Evolutionary conservation across 2,329 filamentous ascomycete genomes (phyloP).

Genomic region (Sporothrix variecibatus): DNA sequence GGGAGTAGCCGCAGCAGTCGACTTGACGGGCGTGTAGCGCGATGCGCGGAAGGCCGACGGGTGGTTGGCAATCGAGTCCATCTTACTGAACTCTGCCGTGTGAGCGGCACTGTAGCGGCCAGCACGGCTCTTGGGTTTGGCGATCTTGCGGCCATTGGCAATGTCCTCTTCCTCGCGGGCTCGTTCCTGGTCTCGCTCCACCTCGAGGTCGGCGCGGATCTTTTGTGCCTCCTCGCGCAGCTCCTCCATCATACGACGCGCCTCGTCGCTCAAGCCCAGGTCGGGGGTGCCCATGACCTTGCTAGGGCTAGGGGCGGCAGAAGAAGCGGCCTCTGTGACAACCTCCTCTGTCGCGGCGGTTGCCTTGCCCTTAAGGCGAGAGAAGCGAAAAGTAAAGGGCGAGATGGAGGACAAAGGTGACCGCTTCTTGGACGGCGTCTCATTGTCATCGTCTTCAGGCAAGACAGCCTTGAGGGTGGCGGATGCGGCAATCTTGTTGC

Average conservation of each 20-base stretch:
- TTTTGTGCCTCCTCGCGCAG: slow-evolving; percentile 70
- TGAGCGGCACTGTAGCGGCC: slow-evolving; percentile 83
- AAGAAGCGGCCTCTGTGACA: neutral
- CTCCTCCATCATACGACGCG: slow-evolving; percentile 63
- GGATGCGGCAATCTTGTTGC: slow-evolving; percentile 43
- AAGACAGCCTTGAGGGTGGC: slow-evolving; percentile 35
- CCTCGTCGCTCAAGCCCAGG: slow-evolving; percentile 61
- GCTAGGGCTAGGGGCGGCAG: neutral
- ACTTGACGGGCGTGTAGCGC: slow-evolving; percentile 53
- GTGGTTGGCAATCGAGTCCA: slow-evolving; percentile 92
- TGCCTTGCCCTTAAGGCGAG: slow-evolving; percentile 41
- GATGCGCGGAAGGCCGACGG: slow-evolving; percentile 73
- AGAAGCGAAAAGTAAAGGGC: slow-evolving; percentile 66
- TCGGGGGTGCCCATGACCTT: slow-evolving; percentile 33
- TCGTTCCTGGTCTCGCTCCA: slow-evolving; percentile 59
- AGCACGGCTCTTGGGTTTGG: slow-evolving; percentile 74
- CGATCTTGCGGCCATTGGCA: slow-evolving; percentile 66
- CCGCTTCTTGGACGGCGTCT: slow-evolving; percentile 30
- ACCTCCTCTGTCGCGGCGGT: slow-evolving; percentile 32
- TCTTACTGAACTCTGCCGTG: slow-evolving; percentile 89
- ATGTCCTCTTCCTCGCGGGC: slow-evolving; percentile 46
- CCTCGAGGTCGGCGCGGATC: slow-evolving; percentile 69
- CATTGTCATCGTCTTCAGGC: neutral
- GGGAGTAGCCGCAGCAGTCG: slow-evolving; percentile 24
- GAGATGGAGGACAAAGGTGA: slow-evolving; percentile 51